phyloP scores from a whole-genome alignment of 139 green algal species.

The Closterium sp. region DNA sequence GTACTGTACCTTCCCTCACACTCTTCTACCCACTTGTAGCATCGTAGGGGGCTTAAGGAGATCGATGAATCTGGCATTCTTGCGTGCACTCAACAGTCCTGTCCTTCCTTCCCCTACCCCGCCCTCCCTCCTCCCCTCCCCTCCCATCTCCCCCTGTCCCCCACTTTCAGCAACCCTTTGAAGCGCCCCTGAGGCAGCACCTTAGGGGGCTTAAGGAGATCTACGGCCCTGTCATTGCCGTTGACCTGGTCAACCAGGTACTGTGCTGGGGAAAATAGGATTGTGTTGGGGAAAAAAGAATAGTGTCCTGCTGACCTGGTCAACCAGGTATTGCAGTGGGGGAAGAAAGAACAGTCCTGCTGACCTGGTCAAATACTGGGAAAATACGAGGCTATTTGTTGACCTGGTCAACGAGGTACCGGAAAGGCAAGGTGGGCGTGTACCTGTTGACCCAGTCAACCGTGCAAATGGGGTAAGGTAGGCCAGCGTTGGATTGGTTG shows the following conservation, averaged over 20 bases:
- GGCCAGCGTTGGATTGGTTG: no score
- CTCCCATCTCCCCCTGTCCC: not conserved
- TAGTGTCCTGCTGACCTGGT: not conserved
- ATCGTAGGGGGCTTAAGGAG: no score
- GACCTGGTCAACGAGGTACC: not conserved
- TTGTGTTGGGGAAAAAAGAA: no score
- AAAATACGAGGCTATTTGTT: not conserved
- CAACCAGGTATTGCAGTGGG: not conserved
- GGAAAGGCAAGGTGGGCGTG: no score
- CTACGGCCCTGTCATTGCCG: slow-evolving; percentile 1
- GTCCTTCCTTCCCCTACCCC: no score
- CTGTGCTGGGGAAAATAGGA: no score
- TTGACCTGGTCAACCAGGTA: slow-evolving; percentile 16
- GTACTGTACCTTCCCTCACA: not conserved
- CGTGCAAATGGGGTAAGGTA: no score
- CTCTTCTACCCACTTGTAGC: not conserved
- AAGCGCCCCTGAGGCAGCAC: not conserved
- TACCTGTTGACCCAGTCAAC: no score
- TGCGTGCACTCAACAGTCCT: no score
- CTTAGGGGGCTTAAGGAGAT: not conserved
- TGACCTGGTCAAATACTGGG: no score
- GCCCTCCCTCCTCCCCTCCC: no score
- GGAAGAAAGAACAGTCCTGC: not conserved
- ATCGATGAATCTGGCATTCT: no score
- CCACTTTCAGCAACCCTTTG: not conserved